These are phyloP conservation scores for Aristolochia californica DNA, from an alignment of 164 flowering plant species.

Conservation along the genomic window DNA sequence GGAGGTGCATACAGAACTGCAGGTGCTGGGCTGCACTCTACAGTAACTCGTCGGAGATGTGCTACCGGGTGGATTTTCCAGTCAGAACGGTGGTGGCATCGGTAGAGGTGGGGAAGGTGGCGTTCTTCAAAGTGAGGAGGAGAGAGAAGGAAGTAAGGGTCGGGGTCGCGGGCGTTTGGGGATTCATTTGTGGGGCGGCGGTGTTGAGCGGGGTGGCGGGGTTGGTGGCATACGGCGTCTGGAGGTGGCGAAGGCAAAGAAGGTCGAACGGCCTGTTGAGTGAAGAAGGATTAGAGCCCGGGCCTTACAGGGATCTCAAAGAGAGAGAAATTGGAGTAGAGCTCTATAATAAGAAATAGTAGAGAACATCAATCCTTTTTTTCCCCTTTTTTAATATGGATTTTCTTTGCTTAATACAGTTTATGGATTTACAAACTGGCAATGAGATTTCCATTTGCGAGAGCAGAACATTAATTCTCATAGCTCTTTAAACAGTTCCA, in stretches of 20 bases:
- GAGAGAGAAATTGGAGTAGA: slow-evolving; percentile 53
- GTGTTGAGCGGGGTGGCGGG: slow-evolving; percentile 21
- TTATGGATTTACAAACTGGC: too few species aligned
- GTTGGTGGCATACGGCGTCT: slow-evolving; percentile 16
- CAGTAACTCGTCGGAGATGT: slow-evolving; percentile 66
- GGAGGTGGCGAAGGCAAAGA: slow-evolving; percentile 28
- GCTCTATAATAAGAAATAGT: slow-evolving; percentile 13
- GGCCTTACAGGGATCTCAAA: slow-evolving; percentile 59
- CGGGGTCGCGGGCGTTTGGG: slow-evolving; percentile 22
- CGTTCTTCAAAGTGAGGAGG: slow-evolving; percentile 51
- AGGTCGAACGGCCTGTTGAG: slow-evolving; percentile 18
- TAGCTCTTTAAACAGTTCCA: too few species aligned
- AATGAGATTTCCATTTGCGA: too few species aligned
- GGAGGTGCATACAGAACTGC: slow-evolving; percentile 50
- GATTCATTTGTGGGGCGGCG: slow-evolving; percentile 24
- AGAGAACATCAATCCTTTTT: too few species aligned
- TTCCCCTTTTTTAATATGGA: too few species aligned
- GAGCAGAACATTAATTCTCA: too few species aligned
- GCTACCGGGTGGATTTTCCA: slow-evolving; percentile 64
- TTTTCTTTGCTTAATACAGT: too few species aligned
- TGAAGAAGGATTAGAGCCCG: slow-evolving; percentile 37
- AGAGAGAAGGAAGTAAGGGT: slow-evolving; percentile 13
- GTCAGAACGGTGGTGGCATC: slow-evolving; percentile 48
- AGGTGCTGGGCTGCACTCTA: slow-evolving; percentile 80
- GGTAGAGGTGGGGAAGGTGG: slow-evolving; percentile 48